Base-by-base conservation (phyloP, 1,139 yeast species). In the Yamadazyma oceani region DNA sequence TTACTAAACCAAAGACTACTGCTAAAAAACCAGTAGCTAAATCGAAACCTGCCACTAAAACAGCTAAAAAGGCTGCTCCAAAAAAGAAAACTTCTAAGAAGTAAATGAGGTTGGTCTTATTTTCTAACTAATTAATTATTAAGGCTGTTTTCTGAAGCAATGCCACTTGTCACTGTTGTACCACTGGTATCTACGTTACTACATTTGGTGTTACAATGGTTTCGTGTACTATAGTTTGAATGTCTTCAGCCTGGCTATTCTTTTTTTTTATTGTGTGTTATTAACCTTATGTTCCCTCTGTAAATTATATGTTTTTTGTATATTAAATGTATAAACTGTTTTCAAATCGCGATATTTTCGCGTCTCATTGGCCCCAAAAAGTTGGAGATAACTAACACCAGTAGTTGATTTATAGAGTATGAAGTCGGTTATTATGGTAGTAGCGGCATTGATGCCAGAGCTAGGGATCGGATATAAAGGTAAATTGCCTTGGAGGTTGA, bases 391-490 rank as follows among this genome's bases (percentile, higher is more conserved):
- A n/a, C n/a, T n/a, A n/a, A n/a, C n/a, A n/a, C n/a, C n/a, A n/a
- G n/a, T n/a, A n/a, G n/a, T n/a, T n/a, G n/a, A n/a, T n/a, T n/a
- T n/a, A n/a, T n/a, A n/a, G n/a, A n/a, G n/a, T 2, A 39, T 39
- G 40, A 43, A 36, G 33, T 29, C 76, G 13, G 65, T 84, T 2
- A 74, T 83, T 2, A 62, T 82, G 24, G 78, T 92, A 5, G 95
- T 92, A 24, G 98, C 98, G 0, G 95, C 96, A 0, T 65, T 92
- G 34, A 58, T 78, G 45, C 96, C 97, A 1, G 73, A 72, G 1
- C 68, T 80, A 47, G 98, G 97, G 0, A 92, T 92, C 36, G 99
- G 99, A 0, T 67, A 65, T 54, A 74, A 82, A 36, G 96, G 96
- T 1, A 64, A 72, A 38, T 67, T 92, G 46, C 98, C 99, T 6